Percentiles rank a stretch among this genome's conserved stretches.
These are phyloP conservation scores for Cladosporium oxysporum DNA, from an alignment of 2,329 filamentous ascomycete genomes.

Conservation along the genomic window DNA sequence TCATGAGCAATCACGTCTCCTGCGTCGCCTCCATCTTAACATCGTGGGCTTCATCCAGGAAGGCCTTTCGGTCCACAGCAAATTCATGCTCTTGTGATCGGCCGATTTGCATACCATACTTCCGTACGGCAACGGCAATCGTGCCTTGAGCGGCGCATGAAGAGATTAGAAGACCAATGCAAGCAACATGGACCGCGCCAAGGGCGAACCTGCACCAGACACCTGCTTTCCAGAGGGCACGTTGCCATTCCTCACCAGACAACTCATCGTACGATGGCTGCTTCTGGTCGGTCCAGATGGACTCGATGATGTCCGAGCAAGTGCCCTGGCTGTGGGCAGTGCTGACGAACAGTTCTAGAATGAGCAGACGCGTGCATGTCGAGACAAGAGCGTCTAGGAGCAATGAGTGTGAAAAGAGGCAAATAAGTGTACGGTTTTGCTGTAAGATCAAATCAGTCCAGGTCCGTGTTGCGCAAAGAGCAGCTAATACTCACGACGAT, in stretches of 20 bases:
- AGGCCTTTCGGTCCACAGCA: neutral
- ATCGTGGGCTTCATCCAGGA: neutral
- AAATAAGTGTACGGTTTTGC: conserved; percentile 15
- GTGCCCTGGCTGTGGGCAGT: conserved; percentile 17
- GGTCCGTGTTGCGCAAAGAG: neutral
- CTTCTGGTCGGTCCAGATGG: conserved; percentile 17
- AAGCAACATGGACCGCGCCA: conserved; percentile 14
- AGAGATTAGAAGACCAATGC: conserved; percentile 11
- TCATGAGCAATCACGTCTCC: conserved; percentile 7
- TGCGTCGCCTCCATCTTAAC: conserved; percentile 1
- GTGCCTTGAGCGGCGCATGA: conserved; percentile 19
- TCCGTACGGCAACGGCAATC: conserved; percentile 10
- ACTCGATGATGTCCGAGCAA: conserved; percentile 16
- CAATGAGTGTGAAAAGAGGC: conserved; percentile 14
- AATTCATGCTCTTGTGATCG: neutral
- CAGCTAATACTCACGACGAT: conserved; percentile 1
- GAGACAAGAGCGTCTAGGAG: conserved; percentile 17
- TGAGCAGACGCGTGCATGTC: conserved; percentile 13
- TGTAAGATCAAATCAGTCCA: neutral
- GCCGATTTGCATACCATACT: conserved; percentile 4
- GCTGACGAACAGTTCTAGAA: conserved; percentile 17
- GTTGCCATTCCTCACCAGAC: conserved; percentile 7
- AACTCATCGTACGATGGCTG: conserved; percentile 14
- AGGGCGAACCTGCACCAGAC: conserved; percentile 15
- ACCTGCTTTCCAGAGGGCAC: conserved; percentile 4